Evolutionary conservation across 1,139 yeast species (phyloP).

Genomic region (Arxiozyma telluris): DNA sequence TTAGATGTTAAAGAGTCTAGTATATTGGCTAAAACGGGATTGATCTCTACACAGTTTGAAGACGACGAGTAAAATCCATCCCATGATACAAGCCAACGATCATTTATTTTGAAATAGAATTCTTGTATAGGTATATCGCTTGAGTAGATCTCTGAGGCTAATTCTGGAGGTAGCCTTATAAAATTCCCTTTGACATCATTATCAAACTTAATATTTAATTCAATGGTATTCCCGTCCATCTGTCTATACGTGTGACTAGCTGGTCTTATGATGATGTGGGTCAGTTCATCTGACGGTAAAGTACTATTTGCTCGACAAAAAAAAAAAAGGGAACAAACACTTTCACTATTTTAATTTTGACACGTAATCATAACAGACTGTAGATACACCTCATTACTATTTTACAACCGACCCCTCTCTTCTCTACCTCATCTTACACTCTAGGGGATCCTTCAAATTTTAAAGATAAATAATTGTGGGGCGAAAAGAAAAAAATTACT

Average conservation of each 20-base stretch:
- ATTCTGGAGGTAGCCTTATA: constrained; percentile 21
- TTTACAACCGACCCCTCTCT: too few relatives aligned
- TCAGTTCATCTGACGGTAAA: not conserved
- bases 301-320: not conserved
- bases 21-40: constrained; percentile 43
- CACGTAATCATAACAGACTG: too few relatives aligned
- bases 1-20: constrained; percentile 32
- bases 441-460: too few relatives aligned
- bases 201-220: constrained; percentile 7
- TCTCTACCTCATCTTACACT: too few relatives aligned
- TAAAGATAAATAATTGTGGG: too few relatives aligned
- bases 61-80: constrained; percentile 49
- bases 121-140: constrained; percentile 16
- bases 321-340: too few relatives aligned
- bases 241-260: not conserved
- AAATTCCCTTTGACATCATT: constrained; percentile 24
- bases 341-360: too few relatives aligned
- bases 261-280: not conserved
- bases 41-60: constrained; percentile 42
- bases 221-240: not conserved
- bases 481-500: too few relatives aligned
- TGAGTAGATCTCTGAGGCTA: constrained; percentile 11
- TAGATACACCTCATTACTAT: not conserved
- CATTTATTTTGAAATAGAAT: constrained; percentile 9
- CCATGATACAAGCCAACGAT: constrained; percentile 58